phyloP scores from a whole-genome alignment of 2,329 filamentous ascomycete species.

The Trichophyton mentagrophytes region DNA sequence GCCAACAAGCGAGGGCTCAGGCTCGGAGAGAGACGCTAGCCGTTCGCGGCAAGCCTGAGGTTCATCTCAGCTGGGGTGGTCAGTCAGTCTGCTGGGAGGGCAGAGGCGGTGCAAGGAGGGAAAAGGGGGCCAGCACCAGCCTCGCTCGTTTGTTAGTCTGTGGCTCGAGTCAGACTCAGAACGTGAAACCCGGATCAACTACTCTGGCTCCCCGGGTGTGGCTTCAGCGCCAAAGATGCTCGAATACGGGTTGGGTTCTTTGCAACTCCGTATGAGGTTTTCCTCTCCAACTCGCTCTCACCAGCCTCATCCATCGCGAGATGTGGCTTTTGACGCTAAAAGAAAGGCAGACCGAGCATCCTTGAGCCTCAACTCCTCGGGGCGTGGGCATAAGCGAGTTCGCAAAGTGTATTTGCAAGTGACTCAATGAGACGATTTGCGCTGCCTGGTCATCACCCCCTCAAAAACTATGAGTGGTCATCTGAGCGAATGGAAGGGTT shows the following conservation, averaged over 20 bases:
- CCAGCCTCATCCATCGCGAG: constrained; percentile 2
- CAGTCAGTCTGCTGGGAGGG: not conserved
- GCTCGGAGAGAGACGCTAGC: not conserved
- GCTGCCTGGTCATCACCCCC: not conserved
- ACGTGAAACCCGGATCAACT: not conserved
- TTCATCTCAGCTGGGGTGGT: not conserved
- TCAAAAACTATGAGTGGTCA: not conserved
- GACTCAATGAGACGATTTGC: not conserved
- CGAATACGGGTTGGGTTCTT: not conserved
- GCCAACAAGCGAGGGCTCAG: not conserved
- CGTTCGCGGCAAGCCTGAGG: not conserved
- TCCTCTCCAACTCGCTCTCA: not conserved
- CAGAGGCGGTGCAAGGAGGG: not conserved
- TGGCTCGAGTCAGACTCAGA: not conserved
- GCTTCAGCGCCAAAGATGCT: not conserved
- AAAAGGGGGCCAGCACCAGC: not conserved
- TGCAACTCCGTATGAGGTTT: not conserved
- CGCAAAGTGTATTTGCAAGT: not conserved
- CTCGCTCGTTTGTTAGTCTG: not conserved
- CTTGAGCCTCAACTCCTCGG: not conserved
- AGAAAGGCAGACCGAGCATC: not conserved
- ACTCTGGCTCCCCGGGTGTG: not conserved
- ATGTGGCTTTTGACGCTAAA: not conserved
- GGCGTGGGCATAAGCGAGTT: constrained; percentile 1
- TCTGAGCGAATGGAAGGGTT: not conserved